A percentile compares a stretch with the other conserved stretches of the same genome.
Conservation (phyloP, 345 rosid genomes). For the Eutrema japonicum region DNA sequence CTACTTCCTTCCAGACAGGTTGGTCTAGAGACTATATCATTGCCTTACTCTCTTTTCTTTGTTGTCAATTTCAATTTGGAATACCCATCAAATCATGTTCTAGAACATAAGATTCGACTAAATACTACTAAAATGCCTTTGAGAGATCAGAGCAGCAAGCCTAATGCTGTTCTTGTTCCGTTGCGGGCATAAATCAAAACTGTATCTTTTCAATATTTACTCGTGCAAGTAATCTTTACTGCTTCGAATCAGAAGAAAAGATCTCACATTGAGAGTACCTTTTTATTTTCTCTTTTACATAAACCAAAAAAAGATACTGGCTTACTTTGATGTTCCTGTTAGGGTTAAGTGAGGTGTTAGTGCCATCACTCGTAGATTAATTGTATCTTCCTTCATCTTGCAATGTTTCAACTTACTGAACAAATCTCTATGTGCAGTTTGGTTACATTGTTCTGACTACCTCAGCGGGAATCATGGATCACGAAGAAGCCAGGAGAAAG, state of each 20-base stretch:
- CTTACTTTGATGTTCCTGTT: not conserved
- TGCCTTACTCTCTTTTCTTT: not conserved
- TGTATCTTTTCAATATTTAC: slow-evolving; percentile 19
- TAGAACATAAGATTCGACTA: not conserved
- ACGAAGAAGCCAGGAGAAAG: slow-evolving; percentile 88
- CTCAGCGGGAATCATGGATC: slow-evolving; percentile 91
- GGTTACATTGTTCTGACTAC: slow-evolving; percentile 83
- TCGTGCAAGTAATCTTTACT: slow-evolving; percentile 14
- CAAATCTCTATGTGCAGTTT: slow-evolving; percentile 51
- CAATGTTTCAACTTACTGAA: not conserved
- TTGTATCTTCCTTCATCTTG: not conserved
- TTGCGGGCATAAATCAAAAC: slow-evolving; percentile 47
- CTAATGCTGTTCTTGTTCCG: slow-evolving; percentile 46
- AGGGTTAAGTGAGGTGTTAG: not conserved
- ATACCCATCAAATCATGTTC: not conserved
- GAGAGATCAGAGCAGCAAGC: slow-evolving; percentile 49
- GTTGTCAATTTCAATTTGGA: not conserved
- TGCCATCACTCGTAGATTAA: not conserved
- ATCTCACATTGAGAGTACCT: slow-evolving; percentile 13
- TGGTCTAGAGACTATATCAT: not conserved
- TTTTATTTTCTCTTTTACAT: not conserved
- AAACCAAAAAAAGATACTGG: not conserved
- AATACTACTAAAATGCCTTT: slow-evolving; percentile 34
- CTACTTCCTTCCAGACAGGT: slow-evolving; percentile 64
- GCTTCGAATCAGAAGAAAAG: slow-evolving; percentile 23